Conservation (phyloP, 2,329 filamentous ascomycete genomes). For the Alternaria sp. region DNA sequence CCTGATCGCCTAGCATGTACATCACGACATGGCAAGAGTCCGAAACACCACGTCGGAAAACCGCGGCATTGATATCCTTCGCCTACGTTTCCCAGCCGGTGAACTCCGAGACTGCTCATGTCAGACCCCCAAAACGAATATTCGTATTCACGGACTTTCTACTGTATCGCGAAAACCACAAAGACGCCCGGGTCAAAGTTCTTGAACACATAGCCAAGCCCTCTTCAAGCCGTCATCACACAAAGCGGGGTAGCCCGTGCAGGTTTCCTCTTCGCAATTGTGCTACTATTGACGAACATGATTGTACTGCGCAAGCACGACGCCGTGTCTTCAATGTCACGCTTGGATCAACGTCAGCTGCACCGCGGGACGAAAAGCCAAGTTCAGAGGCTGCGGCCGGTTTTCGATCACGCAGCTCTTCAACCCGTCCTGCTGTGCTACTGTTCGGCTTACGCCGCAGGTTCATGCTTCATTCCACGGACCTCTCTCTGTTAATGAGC, state of each 20-base stretch:
- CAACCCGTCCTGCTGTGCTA: slow-evolving; percentile 1
- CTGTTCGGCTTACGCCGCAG: neutral
- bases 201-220: neutral
- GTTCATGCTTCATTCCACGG: neutral
- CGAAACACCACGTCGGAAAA: slow-evolving; percentile 7
- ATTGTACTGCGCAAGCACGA: slow-evolving; percentile 4
- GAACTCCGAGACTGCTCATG: neutral
- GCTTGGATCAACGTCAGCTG: slow-evolving; percentile 19
- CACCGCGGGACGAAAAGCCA: slow-evolving; percentile 4
- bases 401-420: slow-evolving; percentile 10
- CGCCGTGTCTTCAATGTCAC: slow-evolving; percentile 9
- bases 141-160: neutral
- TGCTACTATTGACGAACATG: slow-evolving; percentile 13
- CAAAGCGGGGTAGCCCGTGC: slow-evolving; percentile 10
- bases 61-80: neutral
- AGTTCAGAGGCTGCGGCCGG: neutral
- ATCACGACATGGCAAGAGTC: slow-evolving; percentile 11
- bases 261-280: slow-evolving; percentile 4
- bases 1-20: slow-evolving; percentile 19
- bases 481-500: neutral
- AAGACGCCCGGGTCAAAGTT: neutral
- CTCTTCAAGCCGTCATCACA: slow-evolving; percentile 1
- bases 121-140: neutral
- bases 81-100: neutral
- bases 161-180: neutral